phyloP scores from a whole-genome alignment of 2,329 filamentous ascomycete species.

The Trichoderma asperellum region DNA sequence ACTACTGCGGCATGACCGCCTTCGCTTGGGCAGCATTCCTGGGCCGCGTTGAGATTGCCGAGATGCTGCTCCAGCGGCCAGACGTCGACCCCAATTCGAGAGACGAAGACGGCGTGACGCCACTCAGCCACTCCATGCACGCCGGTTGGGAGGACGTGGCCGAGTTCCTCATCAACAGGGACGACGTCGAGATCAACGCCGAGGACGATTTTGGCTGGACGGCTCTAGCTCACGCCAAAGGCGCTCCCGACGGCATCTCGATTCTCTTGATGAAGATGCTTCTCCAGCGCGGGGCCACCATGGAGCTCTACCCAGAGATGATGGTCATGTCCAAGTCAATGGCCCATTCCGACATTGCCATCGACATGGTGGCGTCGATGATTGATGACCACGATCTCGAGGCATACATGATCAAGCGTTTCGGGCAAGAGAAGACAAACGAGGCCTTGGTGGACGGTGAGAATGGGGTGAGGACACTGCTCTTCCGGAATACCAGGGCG shows the following conservation, averaged over 20 bases:
- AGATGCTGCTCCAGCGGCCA: background rate
- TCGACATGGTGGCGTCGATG: background rate
- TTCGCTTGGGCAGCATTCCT: constrained; percentile 23
- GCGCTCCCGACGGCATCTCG: background rate
- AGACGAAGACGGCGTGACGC: constrained; percentile 19
- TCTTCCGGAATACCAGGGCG: constrained; percentile 1
- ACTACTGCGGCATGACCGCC: constrained; percentile 16
- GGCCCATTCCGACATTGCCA: background rate
- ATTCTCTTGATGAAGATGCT: background rate
- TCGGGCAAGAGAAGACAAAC: background rate
- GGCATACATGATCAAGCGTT: background rate
- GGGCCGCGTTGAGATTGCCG: background rate
- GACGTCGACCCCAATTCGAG: constrained; percentile 2
- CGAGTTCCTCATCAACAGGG: background rate
- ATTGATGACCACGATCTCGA: background rate
- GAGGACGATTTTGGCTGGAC: constrained; percentile 12
- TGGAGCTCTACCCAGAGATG: constrained; percentile 8
- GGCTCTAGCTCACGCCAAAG: constrained; percentile 3
- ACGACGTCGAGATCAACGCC: background rate
- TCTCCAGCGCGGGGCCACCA: constrained; percentile 1
- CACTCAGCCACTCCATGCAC: background rate
- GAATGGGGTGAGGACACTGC: background rate
- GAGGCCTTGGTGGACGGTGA: background rate
- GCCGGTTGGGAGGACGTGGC: background rate
- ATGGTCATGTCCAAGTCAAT: background rate